Base-by-base conservation (phyloP, 495 filamentous ascomycete genomes). In the Parachaetomium inaequale region DNA sequence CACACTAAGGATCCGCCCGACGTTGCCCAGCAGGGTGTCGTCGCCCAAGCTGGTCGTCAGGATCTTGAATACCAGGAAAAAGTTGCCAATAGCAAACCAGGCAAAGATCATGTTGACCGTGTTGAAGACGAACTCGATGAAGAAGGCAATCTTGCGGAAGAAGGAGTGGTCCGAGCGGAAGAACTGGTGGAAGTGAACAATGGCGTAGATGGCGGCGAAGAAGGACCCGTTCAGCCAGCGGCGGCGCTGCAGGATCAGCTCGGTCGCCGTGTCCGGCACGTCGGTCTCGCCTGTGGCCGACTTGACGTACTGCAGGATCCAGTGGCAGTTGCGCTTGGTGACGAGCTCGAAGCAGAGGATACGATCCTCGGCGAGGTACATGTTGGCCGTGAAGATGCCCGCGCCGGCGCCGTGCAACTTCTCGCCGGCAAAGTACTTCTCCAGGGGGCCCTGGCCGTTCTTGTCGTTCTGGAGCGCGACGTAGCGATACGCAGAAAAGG, bases 341-440 rank as follows among this genome's bases (percentile, higher is more conserved):
- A 99, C 95, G 45, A 99, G 89, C 76, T 99, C 95, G 78, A 97
- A 99, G 75, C 95, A 99, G 38, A 99, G 85, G 69, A 99, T 99
- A 78, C 95, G 91, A 84, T 99, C 95, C 74, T 99, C 95, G 43
- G 95, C 95, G 60, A 99, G 84, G 71, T 99, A 99, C 95, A 99
- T 99, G 74, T 99, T 99, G 64, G 95, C 93, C 11, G 92, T 96
- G 80, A 99, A 98, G 67, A 98, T 95, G 72, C 93, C 95, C 4
- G 95, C 95, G 66, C 94, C 92, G 55, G 75, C 79, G 71, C 94
- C 95, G 72, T 99, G 94, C 81, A 99, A 90, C 76, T 93, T 98
- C 76, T 99, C 95, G 65, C 95, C 95, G 36, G 90, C 85, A 76
- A 98, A 99, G 72, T 99, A 99, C 73, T 96, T 93, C 72, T 98